These are phyloP conservation scores for Fusarium pilosicola DNA, from an alignment of 2,329 filamentous ascomycete species.

Conservation along the genomic window DNA sequence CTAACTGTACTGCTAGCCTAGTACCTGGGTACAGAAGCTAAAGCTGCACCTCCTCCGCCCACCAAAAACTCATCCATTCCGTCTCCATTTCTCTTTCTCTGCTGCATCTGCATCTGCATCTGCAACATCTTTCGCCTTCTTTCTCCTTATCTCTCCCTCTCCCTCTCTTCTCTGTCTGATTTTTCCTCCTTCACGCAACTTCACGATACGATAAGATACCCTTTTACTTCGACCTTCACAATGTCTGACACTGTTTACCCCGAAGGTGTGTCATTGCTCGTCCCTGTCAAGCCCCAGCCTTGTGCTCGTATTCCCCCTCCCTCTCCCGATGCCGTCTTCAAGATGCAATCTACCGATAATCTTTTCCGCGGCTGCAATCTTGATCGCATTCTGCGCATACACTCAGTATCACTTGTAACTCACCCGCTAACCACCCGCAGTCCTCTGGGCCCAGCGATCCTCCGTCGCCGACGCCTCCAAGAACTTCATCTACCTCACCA, in stretches of 20 bases:
- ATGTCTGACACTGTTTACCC: constrained; percentile 46
- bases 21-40: constrained; percentile 26
- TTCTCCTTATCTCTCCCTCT: constrained; percentile 11
- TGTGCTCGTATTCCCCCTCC: constrained; percentile 8
- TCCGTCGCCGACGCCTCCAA: constrained; percentile 80
- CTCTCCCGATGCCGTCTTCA: constrained; percentile 1
- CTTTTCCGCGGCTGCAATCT: neutral
- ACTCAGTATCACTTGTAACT: neutral
- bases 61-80: constrained; percentile 42
- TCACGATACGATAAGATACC: constrained; percentile 43
- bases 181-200: constrained; percentile 24
- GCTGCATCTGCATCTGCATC: constrained; percentile 34
- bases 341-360: constrained; percentile 1
- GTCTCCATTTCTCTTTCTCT: constrained; percentile 23
- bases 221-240: constrained; percentile 27
- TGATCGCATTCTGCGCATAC: constrained; percentile 1
- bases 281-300: constrained; percentile 12
- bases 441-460: constrained; percentile 98
- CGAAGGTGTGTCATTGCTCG: constrained; percentile 50
- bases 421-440: constrained; percentile 57
- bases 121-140: constrained; percentile 27
- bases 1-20: neutral
- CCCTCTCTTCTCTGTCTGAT: constrained; percentile 13
- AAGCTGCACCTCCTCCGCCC: constrained; percentile 41
- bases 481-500: constrained; percentile 95